Evolutionary conservation across 345 rosid species (phyloP), one percentile per base, ranked within the genome.

Genomic region (Eucalyptus curtisii): DNA sequence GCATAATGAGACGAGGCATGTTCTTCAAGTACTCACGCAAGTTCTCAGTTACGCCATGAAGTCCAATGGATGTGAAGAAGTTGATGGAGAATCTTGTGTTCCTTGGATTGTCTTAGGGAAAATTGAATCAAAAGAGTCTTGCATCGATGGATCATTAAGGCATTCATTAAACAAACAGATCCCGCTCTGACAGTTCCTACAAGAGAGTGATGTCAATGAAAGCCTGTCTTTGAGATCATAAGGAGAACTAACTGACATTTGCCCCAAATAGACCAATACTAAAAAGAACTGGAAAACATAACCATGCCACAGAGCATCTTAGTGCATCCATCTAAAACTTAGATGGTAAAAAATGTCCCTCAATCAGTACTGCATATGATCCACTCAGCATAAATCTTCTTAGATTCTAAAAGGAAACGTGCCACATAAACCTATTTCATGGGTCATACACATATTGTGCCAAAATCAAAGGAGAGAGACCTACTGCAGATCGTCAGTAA

Each of bases 31-130:
- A 96, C 90, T 95, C 99, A 3, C 97, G 95, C 85, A 96, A 93
- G 90, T 93, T 96, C 91, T 96, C 98, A 22, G 98, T 97, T 89
- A 97, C 93, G 68, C 99, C 99, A 91, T 98, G 98, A 55, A 97
- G 97, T 71, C 99, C 99, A 92, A 96, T 96, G 68, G 99, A 96
- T 30, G 98, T 96, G 91, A 97, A 96, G 90, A 96, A 97, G 91
- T 97, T 97, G 80, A 96, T 95, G 87, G 99, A 82, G 90, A 97
- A 96, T 87, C 98, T 88, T 2, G 98, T 95, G 92, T 96, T 55
- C 61, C 30, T 55, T 55, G 61, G 61, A 55, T 55, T 22, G 61
- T 25, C 61, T 55, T 55, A 0, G 99, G 99, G 90, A 98, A 98
- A 55, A 97, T 98, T 3, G 98, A 95, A 24, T 30, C 49, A 85